These are phyloP conservation scores for Saccharomyces mikatae DNA, from an alignment of 805 yeast genomes.

Conservation along the genomic window DNA sequence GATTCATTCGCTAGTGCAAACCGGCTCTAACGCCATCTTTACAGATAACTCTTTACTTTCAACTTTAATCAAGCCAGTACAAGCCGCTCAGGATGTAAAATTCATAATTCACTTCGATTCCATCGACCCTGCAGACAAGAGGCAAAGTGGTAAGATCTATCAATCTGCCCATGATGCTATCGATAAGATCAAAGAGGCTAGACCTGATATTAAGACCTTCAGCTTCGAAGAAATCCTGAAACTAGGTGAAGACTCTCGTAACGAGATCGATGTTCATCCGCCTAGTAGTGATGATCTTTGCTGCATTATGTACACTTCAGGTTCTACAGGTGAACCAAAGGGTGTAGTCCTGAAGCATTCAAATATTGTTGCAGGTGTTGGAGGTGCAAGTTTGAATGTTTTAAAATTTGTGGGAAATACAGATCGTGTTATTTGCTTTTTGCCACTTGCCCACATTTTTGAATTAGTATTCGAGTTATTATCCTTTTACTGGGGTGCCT, in stretches of 20 bases:
- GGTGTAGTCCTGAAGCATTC: constrained; percentile 62
- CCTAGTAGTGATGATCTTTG: constrained; percentile 46
- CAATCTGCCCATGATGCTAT: constrained; percentile 48
- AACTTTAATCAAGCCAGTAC: constrained; percentile 64
- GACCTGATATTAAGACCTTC: constrained; percentile 68
- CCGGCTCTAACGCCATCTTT: constrained; percentile 70
- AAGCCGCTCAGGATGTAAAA: constrained; percentile 52
- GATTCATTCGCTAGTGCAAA: constrained; percentile 76
- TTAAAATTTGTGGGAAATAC: constrained; percentile 41
- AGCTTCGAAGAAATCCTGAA: constrained; percentile 57
- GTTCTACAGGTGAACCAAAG: constrained; percentile 75
- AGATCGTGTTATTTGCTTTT: constrained; percentile 78
- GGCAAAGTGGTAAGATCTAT: constrained; percentile 54
- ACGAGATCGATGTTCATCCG: constrained; percentile 32
- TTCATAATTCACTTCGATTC: constrained; percentile 63
- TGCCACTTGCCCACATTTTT: constrained; percentile 94
- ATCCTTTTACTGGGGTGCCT: constrained; percentile 81
- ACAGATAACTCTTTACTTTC: constrained; percentile 71
- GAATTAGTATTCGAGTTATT: constrained; percentile 83
- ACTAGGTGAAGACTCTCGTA: constrained; percentile 51
- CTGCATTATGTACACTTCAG: constrained; percentile 66
- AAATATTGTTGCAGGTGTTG: constrained; percentile 74
- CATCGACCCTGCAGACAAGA: constrained; percentile 53
- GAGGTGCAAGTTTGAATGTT: constrained; percentile 67
- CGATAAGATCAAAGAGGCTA: constrained; percentile 50